A percentile compares a stretch with the other conserved stretches of the same genome.
These are phyloP conservation scores for Trapa bicornis DNA, from an alignment of 345 rosid species.

Conservation along the genomic window DNA sequence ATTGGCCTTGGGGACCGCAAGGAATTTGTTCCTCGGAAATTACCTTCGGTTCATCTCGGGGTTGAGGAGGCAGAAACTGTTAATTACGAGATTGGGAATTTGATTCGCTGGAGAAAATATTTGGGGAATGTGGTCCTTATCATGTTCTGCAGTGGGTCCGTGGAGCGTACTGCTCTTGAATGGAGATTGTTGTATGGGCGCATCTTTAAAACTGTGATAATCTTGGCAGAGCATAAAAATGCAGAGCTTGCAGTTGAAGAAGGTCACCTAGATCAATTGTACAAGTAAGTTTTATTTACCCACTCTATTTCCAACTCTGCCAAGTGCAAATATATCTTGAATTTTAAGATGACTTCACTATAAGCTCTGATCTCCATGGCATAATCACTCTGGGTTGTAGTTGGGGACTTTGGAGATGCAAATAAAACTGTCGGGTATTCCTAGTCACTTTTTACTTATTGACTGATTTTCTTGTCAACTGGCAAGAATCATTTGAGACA, in stretches of 20 bases:
- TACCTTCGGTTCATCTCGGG: slow-evolving; percentile 93
- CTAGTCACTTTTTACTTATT: neutral
- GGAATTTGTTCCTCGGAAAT: slow-evolving; percentile 69
- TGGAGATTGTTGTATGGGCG: slow-evolving; percentile 97
- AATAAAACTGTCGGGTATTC: neutral
- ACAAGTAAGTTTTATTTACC: slow-evolving; percentile 48
- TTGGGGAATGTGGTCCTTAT: slow-evolving; percentile 90
- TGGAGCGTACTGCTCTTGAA: slow-evolving; percentile 87
- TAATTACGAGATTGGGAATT: slow-evolving; percentile 79
- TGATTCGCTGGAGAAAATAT: slow-evolving; percentile 89
- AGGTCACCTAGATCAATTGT: slow-evolving; percentile 56
- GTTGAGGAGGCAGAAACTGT: slow-evolving; percentile 95
- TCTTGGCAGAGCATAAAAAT: slow-evolving; percentile 61
- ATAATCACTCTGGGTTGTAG: neutral
- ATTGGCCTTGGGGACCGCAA: slow-evolving; percentile 92
- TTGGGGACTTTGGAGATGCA: neutral
- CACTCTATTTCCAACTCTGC: neutral
- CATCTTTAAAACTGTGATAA: slow-evolving; percentile 84
- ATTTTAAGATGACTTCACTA: neutral
- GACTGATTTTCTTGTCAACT: neutral
- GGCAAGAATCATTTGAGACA: neutral
- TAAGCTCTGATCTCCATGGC: neutral
- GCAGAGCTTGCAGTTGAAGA: slow-evolving; percentile 73
- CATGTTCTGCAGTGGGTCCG: slow-evolving; percentile 88
- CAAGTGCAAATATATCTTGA: no score